Evolutionary conservation across 371 early-diverging fungal genomes (phyloP).

Genomic region (Haplosporangium sp.): DNA sequence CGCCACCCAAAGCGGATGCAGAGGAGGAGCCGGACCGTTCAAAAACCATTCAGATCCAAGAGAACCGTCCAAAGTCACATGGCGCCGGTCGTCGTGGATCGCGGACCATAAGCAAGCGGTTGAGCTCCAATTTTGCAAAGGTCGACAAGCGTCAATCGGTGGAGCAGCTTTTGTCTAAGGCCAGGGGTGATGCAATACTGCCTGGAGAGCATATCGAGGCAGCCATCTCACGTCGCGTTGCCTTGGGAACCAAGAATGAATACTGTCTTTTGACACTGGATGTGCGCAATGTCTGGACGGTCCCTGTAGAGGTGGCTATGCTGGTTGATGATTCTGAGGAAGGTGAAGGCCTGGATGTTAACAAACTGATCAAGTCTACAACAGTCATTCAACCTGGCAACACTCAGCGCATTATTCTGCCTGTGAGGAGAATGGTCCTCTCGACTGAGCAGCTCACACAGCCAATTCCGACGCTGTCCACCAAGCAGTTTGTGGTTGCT

Average conservation of each 20-base stretch:
- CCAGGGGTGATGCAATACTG: conserved; percentile 37
- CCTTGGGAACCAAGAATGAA: conserved; percentile 60
- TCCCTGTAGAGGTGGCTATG: conserved; percentile 76
- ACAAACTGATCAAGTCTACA: conserved; percentile 55
- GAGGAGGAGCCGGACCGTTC: not conserved
- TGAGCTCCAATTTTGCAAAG: conserved; percentile 45
- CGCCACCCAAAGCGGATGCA: conserved; percentile 26
- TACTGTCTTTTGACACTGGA: conserved; percentile 83
- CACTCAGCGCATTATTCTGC: conserved; percentile 74
- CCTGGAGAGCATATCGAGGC: conserved; percentile 52
- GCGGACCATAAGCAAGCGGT: conserved; percentile 50
- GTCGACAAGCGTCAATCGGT: conserved; percentile 51
- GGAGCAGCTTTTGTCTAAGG: conserved; percentile 50
- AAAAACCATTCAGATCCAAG: conserved; percentile 19
- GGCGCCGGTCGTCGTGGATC: conserved; percentile 46
- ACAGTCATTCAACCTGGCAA: conserved; percentile 64
- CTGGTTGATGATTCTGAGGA: conserved; percentile 67
- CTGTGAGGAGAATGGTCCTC: conserved; percentile 72
- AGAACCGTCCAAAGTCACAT: conserved; percentile 11
- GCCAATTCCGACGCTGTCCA: conserved; percentile 79
- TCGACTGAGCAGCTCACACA: conserved; percentile 57
- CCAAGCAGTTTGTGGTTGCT: conserved; percentile 83
- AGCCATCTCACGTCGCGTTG: conserved; percentile 45
- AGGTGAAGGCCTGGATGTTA: conserved; percentile 43
- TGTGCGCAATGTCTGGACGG: conserved; percentile 80